A percentile compares a stretch with the other conserved stretches of the same genome.
Conservation (phyloP, 176 grass and related monocot species). For the Eragrostis curvula region DNA sequence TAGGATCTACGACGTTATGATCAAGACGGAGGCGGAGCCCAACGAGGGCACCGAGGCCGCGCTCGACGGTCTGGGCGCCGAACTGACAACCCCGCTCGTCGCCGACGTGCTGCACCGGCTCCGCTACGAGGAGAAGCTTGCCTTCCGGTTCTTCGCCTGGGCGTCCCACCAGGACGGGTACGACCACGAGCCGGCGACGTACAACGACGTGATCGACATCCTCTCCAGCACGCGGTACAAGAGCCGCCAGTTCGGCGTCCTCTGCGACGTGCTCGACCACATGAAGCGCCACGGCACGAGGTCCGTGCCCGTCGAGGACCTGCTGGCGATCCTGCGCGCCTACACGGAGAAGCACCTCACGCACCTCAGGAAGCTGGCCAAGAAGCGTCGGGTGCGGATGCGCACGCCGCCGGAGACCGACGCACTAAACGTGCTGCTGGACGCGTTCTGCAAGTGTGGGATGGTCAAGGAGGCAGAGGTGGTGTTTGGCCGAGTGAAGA, state of each 20-base stretch:
- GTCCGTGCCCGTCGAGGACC: conserved; percentile 56
- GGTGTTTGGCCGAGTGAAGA: conserved; percentile 73
- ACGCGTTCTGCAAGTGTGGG: conserved; percentile 84
- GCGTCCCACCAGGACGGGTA: conserved; percentile 63
- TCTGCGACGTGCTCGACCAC: conserved; percentile 85
- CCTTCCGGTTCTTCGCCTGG: conserved; percentile 89
- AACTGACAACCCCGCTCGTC: conserved; percentile 67
- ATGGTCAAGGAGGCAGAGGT: conserved; percentile 74
- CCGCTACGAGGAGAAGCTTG: conserved; percentile 88
- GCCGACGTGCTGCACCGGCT: conserved; percentile 71
- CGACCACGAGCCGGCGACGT: conserved; percentile 61
- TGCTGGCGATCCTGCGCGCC: conserved; percentile 58
- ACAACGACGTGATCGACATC: conserved; percentile 85
- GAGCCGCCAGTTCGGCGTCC: conserved; percentile 70
- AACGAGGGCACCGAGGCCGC: conserved; percentile 43
- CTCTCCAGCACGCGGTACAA: conserved; percentile 95
- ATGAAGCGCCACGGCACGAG: conserved; percentile 74
- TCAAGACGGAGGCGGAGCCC: conserved; percentile 31
- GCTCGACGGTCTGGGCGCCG: conserved; percentile 51
- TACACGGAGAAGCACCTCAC: conserved; percentile 81
- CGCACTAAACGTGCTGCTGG: conserved; percentile 83
- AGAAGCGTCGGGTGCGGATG: conserved; percentile 74
- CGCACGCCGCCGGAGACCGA: conserved; percentile 68
- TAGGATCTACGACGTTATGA: conserved; percentile 48
- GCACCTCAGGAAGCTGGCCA: conserved; percentile 73